Base-by-base conservation (phyloP, 176 grass and related monocot genomes). In the Aegilops speltoides region DNA sequence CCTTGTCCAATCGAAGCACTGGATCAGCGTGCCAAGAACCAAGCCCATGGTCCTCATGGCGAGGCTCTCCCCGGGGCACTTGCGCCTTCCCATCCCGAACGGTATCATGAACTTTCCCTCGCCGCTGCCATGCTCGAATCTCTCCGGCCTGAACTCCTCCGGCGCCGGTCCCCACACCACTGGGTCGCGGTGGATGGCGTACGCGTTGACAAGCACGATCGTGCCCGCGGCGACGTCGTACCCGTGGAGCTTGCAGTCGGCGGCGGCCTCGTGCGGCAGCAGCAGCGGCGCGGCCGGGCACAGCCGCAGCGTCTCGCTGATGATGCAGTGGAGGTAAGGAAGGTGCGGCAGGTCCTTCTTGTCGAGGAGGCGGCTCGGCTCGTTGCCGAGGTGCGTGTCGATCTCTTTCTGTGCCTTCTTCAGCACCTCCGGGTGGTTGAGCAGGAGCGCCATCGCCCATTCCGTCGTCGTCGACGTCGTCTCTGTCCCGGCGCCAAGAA, bases 1-100 rank as follows among this genome's bases (percentile, higher is more conserved):
- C 3, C 43, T 86, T 9, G 34, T 41, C 84, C 87, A 94, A 41
- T 91, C 87, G 33, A 94, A 91, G 78, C 84, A 94, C 45, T 91
- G 92, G 38, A 94, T 75, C 77, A 91, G 10, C 7, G 89, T 84
- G 41, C 83, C 89, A 0, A 94, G 46, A 3, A 57, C 54, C 54
- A 57, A 22, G 17, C 54, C 54, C 54, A 57, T 57, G 54, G 46
- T 48, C 46, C 46, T 48, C 46, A 48, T 48, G 14, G 46, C 46
- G 0, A 48, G 46, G 46, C 46, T 48, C 46, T 48, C 46, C 13
- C 46, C 46, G 46, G 46, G 46, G 14, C 46, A 48, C 46, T 48
- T 48, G 13, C 46, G 14, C 14, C 46, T 48, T 1, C 46, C 46
- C 46, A 48, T 48, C 46, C 46, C 46, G 46, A 16, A 48, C 1